A percentile compares a stretch with the other conserved stretches of the same genome.
These are phyloP conservation scores for Apophysomyces sp. DNA, from an alignment of 371 early-diverging fungal species.

Conservation along the genomic window DNA sequence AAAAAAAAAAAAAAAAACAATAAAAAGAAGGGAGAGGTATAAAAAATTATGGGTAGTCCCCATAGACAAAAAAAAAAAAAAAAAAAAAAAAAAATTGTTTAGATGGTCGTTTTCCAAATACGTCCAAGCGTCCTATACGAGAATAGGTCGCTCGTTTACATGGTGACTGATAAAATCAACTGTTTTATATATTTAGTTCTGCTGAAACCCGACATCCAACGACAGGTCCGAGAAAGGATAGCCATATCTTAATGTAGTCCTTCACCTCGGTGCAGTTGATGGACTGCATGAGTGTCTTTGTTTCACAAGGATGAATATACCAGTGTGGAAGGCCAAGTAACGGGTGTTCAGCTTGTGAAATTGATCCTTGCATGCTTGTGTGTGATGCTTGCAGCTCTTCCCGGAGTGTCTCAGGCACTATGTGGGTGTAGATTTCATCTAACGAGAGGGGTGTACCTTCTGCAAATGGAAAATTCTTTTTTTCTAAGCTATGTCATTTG, in stretches of 20 bases:
- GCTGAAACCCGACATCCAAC: conserved; percentile 13
- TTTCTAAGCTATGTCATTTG: background rate
- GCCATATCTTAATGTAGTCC: conserved; percentile 35
- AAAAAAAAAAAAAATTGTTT: no score
- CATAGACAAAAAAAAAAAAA: no score
- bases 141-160: no score
- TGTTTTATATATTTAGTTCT: conserved; percentile 1
- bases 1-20: no score
- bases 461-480: conserved; percentile 4
- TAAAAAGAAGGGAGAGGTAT: no score
- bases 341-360: conserved; percentile 65
- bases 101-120: no score
- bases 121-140: no score
- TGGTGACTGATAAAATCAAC: background rate
- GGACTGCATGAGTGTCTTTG: conserved; percentile 56
- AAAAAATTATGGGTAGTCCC: no score
- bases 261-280: conserved; percentile 14
- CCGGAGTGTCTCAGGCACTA: conserved; percentile 37
- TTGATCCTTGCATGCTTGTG: conserved; percentile 13
- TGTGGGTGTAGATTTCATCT: conserved; percentile 45
- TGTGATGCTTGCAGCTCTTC: conserved; percentile 3
- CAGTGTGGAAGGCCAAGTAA: conserved; percentile 54
- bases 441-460: conserved; percentile 45
- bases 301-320: conserved; percentile 77
- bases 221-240: conserved; percentile 35